Conservation (phyloP, 2,329 filamentous ascomycete species). For the Fusarium kyushuense region DNA sequence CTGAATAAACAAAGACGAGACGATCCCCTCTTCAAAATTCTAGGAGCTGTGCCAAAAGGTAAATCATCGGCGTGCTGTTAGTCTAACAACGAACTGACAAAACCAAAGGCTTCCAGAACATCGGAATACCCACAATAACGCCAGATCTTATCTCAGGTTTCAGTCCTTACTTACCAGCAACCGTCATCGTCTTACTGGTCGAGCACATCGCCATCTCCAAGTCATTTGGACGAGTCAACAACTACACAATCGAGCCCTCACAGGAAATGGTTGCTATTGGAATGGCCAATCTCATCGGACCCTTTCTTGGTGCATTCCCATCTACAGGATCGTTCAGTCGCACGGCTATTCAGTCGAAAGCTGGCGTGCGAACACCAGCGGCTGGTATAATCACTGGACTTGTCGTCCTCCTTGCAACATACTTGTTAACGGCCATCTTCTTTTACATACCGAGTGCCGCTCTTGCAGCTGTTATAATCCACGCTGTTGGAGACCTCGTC, state of each 20-base stretch:
- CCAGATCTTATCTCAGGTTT: conserved; percentile 75
- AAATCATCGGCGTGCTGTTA: neutral
- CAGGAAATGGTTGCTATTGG: conserved; percentile 97
- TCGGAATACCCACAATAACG: conserved; percentile 77
- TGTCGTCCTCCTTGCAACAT: conserved; percentile 90
- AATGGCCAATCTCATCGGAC: conserved; percentile 87
- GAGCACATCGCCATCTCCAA: conserved; percentile 98
- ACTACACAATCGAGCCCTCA: conserved; percentile 94
- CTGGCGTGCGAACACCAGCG: conserved; percentile 90
- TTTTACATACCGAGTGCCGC: conserved; percentile 90
- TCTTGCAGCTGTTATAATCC: conserved; percentile 91
- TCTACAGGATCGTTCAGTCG: conserved; percentile 96
- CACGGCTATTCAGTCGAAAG: conserved; percentile 97
- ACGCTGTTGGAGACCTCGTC: conserved; percentile 92
- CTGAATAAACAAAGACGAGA: conserved; percentile 77
- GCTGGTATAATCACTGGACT: conserved; percentile 89
- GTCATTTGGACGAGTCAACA: conserved; percentile 94
- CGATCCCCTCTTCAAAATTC: conserved; percentile 77
- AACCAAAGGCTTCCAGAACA: conserved; percentile 77
- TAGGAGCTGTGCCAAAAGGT: conserved; percentile 79
- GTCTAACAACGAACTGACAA: conserved; percentile 1
- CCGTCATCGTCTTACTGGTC: conserved; percentile 93
- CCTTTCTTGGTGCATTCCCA: conserved; percentile 92
- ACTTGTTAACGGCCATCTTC: conserved; percentile 88
- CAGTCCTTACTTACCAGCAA: conserved; percentile 79